Evolutionary conservation across 1,139 yeast genomes (phyloP), one percentile per base, ranked within the genome.

Genomic region (Entelexis sorbosivorans): DNA sequence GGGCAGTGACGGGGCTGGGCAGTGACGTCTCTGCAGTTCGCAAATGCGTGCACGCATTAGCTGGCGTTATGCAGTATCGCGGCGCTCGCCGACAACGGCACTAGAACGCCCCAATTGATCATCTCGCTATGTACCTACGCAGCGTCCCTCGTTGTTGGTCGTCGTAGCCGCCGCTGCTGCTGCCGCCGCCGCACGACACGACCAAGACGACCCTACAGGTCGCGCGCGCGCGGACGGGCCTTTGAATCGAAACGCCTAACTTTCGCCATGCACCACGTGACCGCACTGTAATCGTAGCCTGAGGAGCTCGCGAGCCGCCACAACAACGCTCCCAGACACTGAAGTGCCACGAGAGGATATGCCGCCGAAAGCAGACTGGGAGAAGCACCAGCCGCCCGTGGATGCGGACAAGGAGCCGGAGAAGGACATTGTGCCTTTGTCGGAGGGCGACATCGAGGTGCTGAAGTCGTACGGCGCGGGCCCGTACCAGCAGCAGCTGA

Each of bases 291-390:
- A 36, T 19, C 39, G 16, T 5, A 6, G 11, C 14, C 39, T n/a
- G n/a, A n/a, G n/a, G n/a, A n/a, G 22, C 16, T 20, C 38, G 38
- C 19, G 11, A 10, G 38, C 39, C 39, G 26, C 39, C 24, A 36
- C 39, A 36, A 34, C 38, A 6, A n/a, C 38, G 33, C 16, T 9
- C 19, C 11, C 38, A 16, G 22, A 34, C n/a, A 16, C 38, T n/a
- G n/a, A n/a, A n/a, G n/a, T n/a, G n/a, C n/a, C n/a, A n/a, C n/a
- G n/a, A n/a, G n/a, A n/a, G n/a, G n/a, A n/a, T 58, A 82, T 82
- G 91, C 84, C 91, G 54, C 88, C 91, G 57, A 84, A 83, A 70
- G 84, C 83, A 51, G 95, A 91, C 67, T 91, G 99, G 99, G 99
- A 93, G 67, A 91, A 91, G 69, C 88, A 87, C 70, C 82, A 81